These are phyloP conservation scores for Amaranthus palmeri DNA, from an alignment of 148 eudicot species.

Conservation along the genomic window DNA sequence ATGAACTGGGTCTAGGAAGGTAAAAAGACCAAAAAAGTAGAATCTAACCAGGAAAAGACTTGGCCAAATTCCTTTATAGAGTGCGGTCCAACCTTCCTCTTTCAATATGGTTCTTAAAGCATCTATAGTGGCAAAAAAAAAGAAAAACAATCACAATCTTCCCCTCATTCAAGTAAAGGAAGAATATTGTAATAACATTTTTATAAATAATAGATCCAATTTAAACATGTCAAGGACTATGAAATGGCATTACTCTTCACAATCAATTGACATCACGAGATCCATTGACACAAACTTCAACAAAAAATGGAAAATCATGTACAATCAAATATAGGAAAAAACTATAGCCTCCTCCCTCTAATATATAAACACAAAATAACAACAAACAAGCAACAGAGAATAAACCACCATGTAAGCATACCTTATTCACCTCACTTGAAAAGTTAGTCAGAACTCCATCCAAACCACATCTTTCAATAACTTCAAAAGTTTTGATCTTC, in stretches of 20 bases:
- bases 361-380: too few species aligned
- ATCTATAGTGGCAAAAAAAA: conserved; percentile 43
- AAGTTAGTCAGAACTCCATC: background rate
- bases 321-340: background rate
- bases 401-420: background rate
- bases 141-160: conserved; percentile 5
- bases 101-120: conserved; percentile 87
- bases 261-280: background rate
- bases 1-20: background rate
- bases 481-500: background rate
- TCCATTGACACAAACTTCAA: background rate
- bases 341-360: background rate
- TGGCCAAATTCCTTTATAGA: conserved; percentile 54
- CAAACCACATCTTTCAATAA: background rate
- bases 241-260: background rate
- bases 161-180: background rate
- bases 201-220: background rate
- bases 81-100: conserved; percentile 98
- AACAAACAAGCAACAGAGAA: background rate
- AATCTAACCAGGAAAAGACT: conserved; percentile 52
- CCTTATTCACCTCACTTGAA: background rate
- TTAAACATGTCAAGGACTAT: background rate
- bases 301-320: background rate
- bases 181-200: background rate
- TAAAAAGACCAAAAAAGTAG: background rate